Evolutionary conservation across 805 yeast species (phyloP), one percentile per base, ranked within the genome.

Genomic region (Saccharomyces mikatae): DNA sequence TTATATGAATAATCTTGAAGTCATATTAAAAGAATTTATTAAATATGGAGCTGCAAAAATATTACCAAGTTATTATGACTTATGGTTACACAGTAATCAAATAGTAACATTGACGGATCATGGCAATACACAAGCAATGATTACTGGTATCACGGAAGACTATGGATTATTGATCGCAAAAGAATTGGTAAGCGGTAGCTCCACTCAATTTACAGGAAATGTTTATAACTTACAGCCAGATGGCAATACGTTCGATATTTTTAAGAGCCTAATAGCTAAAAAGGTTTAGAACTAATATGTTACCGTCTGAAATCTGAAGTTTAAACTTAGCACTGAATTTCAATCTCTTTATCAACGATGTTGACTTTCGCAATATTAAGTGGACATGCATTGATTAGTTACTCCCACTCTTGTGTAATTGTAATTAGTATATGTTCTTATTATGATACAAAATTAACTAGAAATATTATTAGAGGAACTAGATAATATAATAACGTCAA

Each of bases 221-320:
- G 73, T 64, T 4, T 83, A 78, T 59, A 86, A 89, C 61, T 72
- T 94, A 49, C 97, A 91, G 68, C 98, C 99, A 0, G 99, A 94
- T 70, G 99, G 99, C 0, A 94, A 94, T 67, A 89, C 97, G 2
- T 94, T 94, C 65, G 98, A 94, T 68, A 91, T 94, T 78, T 87
- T 94, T 74, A 86, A 80, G 61, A 98, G 98, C 0, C 75, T 94
- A 59, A 86, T 92, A 17, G 86, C 84, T 21, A 83, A 75, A 56
- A 86, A 83, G 64, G 70, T 28, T 17, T 24, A 31, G 28, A 11
- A 6, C 17, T 32, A 22, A 30, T 4, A 14, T 14, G 10, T 9
- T 30, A 48, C 36, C 41, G 4, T 14, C n/a, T 36, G 11, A 8
- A n/a, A 6, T 36, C 3, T n/a, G 9, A n/a, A 36, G 8, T 5